Evolutionary conservation across 805 yeast genomes (phyloP).

Genomic region (Candida chauliodis): DNA sequence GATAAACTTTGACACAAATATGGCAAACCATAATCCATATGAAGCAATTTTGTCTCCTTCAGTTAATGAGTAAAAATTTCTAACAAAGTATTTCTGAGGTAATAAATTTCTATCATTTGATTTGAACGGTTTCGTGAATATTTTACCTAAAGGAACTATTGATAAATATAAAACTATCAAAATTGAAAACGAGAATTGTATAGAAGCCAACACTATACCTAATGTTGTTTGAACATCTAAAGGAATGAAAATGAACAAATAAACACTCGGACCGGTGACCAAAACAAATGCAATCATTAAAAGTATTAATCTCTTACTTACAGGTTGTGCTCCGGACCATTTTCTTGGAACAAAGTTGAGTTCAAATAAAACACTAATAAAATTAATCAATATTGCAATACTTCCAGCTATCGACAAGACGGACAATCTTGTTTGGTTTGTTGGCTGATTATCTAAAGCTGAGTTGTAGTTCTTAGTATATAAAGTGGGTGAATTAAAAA

Average conservation of each 20-base stretch:
- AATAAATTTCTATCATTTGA: constrained; percentile 37
- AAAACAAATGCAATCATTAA: constrained; percentile 40
- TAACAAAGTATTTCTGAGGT: constrained; percentile 58
- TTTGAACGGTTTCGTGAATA: constrained; percentile 39
- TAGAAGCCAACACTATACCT: constrained; percentile 45
- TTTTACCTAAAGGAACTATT: constrained; percentile 54
- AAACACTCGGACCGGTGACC: constrained; percentile 49
- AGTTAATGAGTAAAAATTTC: constrained; percentile 49
- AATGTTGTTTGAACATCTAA: constrained; percentile 22
- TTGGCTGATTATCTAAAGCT: constrained; percentile 56
- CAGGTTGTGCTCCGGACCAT: constrained; percentile 69
- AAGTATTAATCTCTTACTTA: constrained; percentile 44
- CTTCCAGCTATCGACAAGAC: constrained; percentile 68
- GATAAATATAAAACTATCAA: constrained; percentile 55
- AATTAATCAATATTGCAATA: constrained; percentile 52
- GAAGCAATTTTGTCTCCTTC: constrained; percentile 61
- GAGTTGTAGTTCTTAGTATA: constrained; percentile 59
- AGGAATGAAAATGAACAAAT: constrained; percentile 46
- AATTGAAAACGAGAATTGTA: constrained; percentile 56
- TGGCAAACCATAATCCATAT: constrained; percentile 63
- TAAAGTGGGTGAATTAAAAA: constrained; percentile 63
- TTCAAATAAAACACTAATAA: constrained; percentile 57
- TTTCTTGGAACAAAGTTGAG: constrained; percentile 62
- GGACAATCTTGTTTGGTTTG: constrained; percentile 50
- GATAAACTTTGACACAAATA: constrained; percentile 62